Base-by-base conservation (phyloP, 83 land plant species). In the Thuja plicata region DNA sequence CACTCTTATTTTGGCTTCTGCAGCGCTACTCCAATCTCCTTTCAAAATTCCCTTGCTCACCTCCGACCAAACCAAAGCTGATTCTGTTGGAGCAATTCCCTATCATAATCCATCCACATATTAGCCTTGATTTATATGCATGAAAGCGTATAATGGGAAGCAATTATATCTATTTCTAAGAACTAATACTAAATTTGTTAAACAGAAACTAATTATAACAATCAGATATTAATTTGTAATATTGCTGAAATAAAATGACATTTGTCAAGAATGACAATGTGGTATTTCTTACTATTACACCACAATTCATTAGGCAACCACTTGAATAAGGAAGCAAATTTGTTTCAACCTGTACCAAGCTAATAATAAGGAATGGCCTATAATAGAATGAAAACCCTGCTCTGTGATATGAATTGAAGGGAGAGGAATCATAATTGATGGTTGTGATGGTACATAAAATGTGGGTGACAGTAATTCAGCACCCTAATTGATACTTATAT, bases 21-120 rank as follows among this genome's bases (percentile, higher is more conserved):
- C 89, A 6, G 97, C 98, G 87, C 86, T 92, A 16, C 93, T 94
- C 96, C 95, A 94, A 15, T 95, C 94, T 85, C 88, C 88, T 38
- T 76, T 90, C 87, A 96, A 32, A 4, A 96, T 95, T 54, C 90
- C 89, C 57, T 89, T 92, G 88, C 92, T 93, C 87, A 95, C 94
- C 85, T 93, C 91, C 35, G 92, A 35, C 98, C 98, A 96, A 3
- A 95, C 93, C 35, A 90, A 34, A 12, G 89, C 90, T 77, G 98
- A 96, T 88, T 96, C 98, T 43, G 88, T 93, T 73, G 90, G 88
- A 35, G 73, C 66, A 55, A 96, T 55, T 1, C 86, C 95, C 98
- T 96, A 89, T 17, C 60, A 45, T 74, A 66, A 27, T 8, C 71
- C 71, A 66, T 66, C 1, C 8, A 8, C 27, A 66, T 66, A 8